phyloP scores from a whole-genome alignment of 2,329 filamentous ascomycete genomes.

The Aaosphaeria arxii region DNA sequence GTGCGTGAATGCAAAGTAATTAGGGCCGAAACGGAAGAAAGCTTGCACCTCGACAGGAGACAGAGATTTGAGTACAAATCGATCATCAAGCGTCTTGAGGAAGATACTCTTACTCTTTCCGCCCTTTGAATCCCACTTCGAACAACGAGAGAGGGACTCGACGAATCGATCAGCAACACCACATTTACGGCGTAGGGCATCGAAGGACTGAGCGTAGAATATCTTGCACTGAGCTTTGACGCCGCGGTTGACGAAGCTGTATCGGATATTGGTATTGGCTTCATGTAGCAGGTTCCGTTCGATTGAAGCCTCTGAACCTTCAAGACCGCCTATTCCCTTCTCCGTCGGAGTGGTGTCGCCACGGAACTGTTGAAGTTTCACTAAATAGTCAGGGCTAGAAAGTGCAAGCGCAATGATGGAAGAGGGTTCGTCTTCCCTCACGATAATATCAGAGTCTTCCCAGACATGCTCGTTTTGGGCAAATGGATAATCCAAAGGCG shows the following conservation, averaged over 20 bases:
- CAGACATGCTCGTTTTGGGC: constrained; percentile 85
- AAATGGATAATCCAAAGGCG: constrained; percentile 86
- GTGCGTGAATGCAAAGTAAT: constrained; percentile 97
- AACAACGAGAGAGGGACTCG: constrained; percentile 88
- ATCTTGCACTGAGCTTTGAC: constrained; percentile 97
- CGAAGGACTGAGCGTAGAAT: constrained; percentile 97
- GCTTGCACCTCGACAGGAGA: constrained; percentile 89
- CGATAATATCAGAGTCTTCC: constrained; percentile 93
- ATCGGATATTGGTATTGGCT: constrained; percentile 91
- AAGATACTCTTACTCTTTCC: constrained; percentile 98
- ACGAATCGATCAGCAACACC: constrained; percentile 91
- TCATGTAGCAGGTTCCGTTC: constrained; percentile 81
- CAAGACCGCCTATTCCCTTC: constrained; percentile 15
- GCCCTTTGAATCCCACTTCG: constrained; percentile 97
- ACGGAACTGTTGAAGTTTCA: constrained; percentile 70
- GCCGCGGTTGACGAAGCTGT: constrained; percentile 90
- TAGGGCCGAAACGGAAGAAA: constrained; percentile 91
- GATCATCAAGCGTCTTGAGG: constrained; percentile 91
- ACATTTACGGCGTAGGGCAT: constrained; percentile 88
- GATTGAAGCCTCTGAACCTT: constrained; percentile 63
- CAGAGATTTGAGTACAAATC: constrained; percentile 87
- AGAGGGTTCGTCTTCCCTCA: constrained; percentile 94
- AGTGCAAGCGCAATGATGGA: constrained; percentile 93
- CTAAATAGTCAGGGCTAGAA: constrained; percentile 80
- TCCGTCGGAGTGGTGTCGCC: constrained; percentile 18